These are phyloP conservation scores for Hippophae tibetana DNA, from an alignment of 306 rosid species.

Conservation along the genomic window DNA sequence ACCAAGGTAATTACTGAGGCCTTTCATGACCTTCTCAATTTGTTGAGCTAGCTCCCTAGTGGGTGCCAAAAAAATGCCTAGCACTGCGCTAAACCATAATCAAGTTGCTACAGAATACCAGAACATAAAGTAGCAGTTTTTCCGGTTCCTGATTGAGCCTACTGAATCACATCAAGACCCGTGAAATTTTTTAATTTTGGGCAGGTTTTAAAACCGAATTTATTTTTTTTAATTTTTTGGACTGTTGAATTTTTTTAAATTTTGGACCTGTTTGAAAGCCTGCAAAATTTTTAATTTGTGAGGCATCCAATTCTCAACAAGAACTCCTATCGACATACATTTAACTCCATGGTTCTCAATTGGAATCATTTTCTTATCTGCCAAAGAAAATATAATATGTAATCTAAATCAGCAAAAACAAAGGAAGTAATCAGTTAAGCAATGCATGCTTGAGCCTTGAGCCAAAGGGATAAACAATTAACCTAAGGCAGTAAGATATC, in stretches of 20 bases:
- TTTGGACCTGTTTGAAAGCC: no score
- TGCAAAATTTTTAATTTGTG: constrained; percentile 1
- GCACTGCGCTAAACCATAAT: constrained; percentile 77
- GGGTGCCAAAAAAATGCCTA: constrained; percentile 90
- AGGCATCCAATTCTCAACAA: constrained; percentile 75
- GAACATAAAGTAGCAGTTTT: constrained; percentile 97
- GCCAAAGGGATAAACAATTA: no score
- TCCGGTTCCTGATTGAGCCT: constrained; percentile 95
- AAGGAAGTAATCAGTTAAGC: not conserved
- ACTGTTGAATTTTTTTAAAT: no score
- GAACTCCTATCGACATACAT: constrained; percentile 95
- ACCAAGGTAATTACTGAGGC: constrained; percentile 91
- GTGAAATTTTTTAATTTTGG: constrained; percentile 10
- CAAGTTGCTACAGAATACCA: constrained; percentile 92
- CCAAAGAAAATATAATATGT: constrained; percentile 17
- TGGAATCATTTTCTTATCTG: constrained; percentile 92
- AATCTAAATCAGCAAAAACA: not conserved
- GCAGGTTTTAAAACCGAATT: no score
- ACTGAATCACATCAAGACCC: constrained; percentile 96
- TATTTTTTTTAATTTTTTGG: no score
- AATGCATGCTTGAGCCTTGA: not conserved
- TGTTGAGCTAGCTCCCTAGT: constrained; percentile 95
- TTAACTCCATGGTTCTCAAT: constrained; percentile 78
- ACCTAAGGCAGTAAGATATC: no score
- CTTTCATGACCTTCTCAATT: constrained; percentile 96